These are phyloP conservation scores for Termitomyces sp. DNA, from an alignment of 768 basidiomycete species.

Conservation along the genomic window DNA sequence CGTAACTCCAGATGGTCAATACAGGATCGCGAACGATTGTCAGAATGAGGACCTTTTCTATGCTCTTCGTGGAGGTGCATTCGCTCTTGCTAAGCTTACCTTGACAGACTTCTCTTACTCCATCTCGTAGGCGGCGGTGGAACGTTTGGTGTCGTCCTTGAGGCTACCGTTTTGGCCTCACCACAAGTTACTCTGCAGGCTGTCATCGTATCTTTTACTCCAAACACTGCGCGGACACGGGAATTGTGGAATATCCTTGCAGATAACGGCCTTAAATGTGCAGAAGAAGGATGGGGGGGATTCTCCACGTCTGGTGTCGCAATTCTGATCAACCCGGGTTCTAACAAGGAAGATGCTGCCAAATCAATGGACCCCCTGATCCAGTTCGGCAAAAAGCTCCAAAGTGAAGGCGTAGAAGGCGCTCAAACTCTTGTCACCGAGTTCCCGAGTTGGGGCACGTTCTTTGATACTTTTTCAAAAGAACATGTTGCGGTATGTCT, in stretches of 20 bases:
- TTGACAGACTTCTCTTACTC: not conserved
- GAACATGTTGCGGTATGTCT: conserved; percentile 26
- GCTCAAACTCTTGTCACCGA: conserved; percentile 27
- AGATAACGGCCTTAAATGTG: conserved; percentile 36
- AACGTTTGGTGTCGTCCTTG: conserved; percentile 41
- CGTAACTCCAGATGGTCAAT: conserved; percentile 47
- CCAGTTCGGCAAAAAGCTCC: conserved; percentile 25
- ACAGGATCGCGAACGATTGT: conserved; percentile 40
- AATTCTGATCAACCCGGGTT: conserved; percentile 40
- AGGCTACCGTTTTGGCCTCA: conserved; percentile 31
- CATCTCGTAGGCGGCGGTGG: conserved; percentile 33
- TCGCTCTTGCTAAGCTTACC: not conserved
- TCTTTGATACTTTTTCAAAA: conserved; percentile 24
- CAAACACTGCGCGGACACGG: conserved; percentile 20
- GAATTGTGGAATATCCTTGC: conserved; percentile 32
- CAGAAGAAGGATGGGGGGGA: conserved; percentile 46
- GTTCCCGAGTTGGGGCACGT: conserved; percentile 36
- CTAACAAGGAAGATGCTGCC: conserved; percentile 29
- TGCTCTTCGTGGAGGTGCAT: conserved; percentile 42
- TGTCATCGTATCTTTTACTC: conserved; percentile 27
- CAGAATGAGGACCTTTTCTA: conserved; percentile 51
- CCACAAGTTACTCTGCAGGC: conserved; percentile 31
- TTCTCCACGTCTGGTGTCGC: conserved; percentile 31
- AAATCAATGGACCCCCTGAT: conserved; percentile 38
- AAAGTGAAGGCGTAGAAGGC: conserved; percentile 20